phyloP scores from a whole-genome alignment of 2,329 filamentous ascomycete species.

The Alternaria sp. region DNA sequence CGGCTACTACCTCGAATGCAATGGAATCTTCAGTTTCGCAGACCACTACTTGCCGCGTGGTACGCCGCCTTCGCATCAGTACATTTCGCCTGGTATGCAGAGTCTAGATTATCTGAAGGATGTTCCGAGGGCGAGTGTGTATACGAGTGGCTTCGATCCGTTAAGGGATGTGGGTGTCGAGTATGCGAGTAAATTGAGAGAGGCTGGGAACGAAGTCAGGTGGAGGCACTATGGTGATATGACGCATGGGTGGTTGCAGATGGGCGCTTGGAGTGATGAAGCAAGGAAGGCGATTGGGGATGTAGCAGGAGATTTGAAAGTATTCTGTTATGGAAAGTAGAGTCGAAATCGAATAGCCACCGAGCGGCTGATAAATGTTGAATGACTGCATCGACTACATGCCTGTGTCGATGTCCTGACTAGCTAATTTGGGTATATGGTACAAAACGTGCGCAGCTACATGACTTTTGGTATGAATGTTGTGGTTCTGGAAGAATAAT shows the following conservation, averaged over 20 bases:
- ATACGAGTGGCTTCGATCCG: no score
- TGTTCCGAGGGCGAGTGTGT: no score
- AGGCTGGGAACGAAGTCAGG: not conserved
- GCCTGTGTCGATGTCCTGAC: not conserved
- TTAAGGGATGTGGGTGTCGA: no score
- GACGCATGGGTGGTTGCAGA: slow-evolving; percentile 4
- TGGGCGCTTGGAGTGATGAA: slow-evolving; percentile 7
- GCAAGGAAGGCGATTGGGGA: slow-evolving; percentile 8
- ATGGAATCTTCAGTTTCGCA: no score
- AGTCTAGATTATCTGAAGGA: no score
- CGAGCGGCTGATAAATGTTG: not conserved
- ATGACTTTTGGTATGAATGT: not conserved
- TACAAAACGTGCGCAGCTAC: slow-evolving; percentile 1
- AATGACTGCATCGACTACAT: not conserved
- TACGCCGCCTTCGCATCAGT: no score
- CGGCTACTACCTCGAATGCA: no score
- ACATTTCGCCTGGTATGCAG: no score
- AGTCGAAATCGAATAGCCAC: not conserved
- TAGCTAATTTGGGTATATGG: slow-evolving; percentile 4
- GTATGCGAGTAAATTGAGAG: no score
- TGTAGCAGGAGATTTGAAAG: slow-evolving; percentile 3
- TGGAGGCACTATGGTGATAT: slow-evolving; percentile 11
- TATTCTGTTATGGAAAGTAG: not conserved
- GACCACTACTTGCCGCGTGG: no score
- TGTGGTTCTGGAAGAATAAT: not conserved